A percentile compares a stretch with the other conserved stretches of the same genome.
phyloP scores from a whole-genome alignment of 176 grass and related monocot species.

The Rhynchospora pubera region DNA sequence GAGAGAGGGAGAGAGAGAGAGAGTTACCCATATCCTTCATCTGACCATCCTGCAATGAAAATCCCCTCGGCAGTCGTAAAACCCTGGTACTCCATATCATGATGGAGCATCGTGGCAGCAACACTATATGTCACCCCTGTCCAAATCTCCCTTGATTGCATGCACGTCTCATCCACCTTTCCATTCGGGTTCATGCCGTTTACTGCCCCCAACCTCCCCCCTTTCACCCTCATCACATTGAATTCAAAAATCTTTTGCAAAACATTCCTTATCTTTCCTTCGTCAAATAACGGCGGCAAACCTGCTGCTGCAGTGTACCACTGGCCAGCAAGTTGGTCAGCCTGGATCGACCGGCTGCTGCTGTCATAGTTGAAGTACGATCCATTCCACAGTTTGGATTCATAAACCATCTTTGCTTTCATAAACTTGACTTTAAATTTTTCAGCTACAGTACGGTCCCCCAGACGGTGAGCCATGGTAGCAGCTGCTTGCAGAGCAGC shows the following conservation, averaged over 20 bases:
- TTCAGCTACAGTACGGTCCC: conserved; percentile 59
- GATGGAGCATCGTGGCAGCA: conserved; percentile 81
- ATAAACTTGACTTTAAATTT: conserved; percentile 76
- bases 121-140: conserved; percentile 86
- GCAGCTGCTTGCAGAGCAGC: conserved; percentile 84
- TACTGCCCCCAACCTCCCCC: conserved; percentile 83
- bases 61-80: conserved; percentile 87
- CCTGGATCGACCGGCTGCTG: conserved; percentile 73
- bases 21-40: conserved; percentile 86
- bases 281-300: conserved; percentile 70
- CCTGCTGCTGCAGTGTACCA: conserved; percentile 85
- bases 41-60: conserved; percentile 77
- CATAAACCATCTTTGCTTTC: conserved; percentile 73
- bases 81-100: conserved; percentile 90
- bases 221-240: conserved; percentile 97
- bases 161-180: conserved; percentile 90
- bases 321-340: conserved; percentile 87
- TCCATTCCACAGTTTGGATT: conserved; percentile 83
- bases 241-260: conserved; percentile 96
- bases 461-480: conserved; percentile 62
- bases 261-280: conserved; percentile 55
- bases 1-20: too few relatives aligned
- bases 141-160: conserved; percentile 99
- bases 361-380: conserved; percentile 98
- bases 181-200: conserved; percentile 90